Conservation (phyloP, 2,329 filamentous ascomycete species). For the Aspergillus puulaauensis region DNA sequence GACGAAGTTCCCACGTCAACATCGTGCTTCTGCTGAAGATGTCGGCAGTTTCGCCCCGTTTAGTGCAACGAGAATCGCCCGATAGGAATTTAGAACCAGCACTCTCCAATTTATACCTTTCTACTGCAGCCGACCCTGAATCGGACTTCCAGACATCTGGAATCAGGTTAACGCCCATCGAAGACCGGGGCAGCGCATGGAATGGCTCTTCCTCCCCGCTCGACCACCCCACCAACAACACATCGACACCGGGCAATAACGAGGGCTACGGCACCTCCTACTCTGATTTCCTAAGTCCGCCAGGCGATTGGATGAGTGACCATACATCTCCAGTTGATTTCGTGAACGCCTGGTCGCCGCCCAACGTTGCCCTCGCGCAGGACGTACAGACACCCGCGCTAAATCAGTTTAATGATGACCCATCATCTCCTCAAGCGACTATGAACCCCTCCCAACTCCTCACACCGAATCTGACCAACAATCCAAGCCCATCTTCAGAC, state of each 20-base stretch:
- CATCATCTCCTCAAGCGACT: constrained; percentile 17
- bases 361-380: constrained; percentile 6
- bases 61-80: constrained; percentile 23
- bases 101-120: constrained; percentile 40
- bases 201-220: constrained; percentile 16
- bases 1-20: neutral
- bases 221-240: constrained; percentile 6
- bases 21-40: constrained; percentile 12
- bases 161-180: constrained; percentile 32
- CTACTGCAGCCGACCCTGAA: constrained; percentile 38
- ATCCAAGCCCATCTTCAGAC: constrained; percentile 30
- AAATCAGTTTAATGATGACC: constrained; percentile 3
- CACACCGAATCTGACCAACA: constrained; percentile 32
- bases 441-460: constrained; percentile 31
- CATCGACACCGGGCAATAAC: constrained; percentile 11
- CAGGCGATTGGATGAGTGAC: constrained; percentile 28
- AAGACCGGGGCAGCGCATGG: constrained; percentile 18
- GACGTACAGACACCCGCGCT: neutral
- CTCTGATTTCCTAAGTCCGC: constrained; percentile 31
- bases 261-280: constrained; percentile 21
- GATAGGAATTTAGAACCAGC: constrained; percentile 30
- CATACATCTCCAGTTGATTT: constrained; percentile 27
- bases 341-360: constrained; percentile 19
- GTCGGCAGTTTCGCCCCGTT: constrained; percentile 23
- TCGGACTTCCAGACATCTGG: constrained; percentile 33